phyloP scores from a whole-genome alignment of 2,329 filamentous ascomycete genomes.

The Monascus ruber region DNA sequence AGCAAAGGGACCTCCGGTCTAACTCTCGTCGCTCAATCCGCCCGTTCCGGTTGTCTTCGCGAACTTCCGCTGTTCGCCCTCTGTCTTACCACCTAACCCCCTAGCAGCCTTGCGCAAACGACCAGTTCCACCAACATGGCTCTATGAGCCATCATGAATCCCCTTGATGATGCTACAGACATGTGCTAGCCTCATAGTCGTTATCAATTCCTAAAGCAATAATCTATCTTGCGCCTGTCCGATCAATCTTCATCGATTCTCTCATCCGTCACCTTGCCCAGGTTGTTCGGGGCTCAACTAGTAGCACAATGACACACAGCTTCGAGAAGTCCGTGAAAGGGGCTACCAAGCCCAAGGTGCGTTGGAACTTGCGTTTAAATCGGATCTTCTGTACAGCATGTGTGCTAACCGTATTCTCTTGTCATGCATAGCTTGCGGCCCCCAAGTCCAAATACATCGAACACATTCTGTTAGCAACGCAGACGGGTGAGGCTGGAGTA shows the following conservation, averaged over 20 bases:
- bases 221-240: no score
- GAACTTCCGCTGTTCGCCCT: no score
- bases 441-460: slow-evolving; percentile 99
- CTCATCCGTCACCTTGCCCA: neutral
- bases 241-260: neutral
- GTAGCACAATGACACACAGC: slow-evolving; percentile 40
- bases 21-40: no score
- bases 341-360: slow-evolving; percentile 91
- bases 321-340: slow-evolving; percentile 99
- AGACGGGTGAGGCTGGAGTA: slow-evolving; percentile 87
- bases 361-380: slow-evolving; percentile 11
- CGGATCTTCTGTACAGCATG: neutral
- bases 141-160: no score
- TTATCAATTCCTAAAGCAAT: no score
- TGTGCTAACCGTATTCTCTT: slow-evolving; percentile 8
- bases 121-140: no score
- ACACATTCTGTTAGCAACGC: slow-evolving; percentile 89
- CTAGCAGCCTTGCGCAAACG: no score
- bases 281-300: neutral
- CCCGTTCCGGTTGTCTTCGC: no score
- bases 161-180: no score
- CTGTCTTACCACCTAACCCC: no score
- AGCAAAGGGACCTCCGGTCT: no score
- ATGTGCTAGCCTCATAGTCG: no score
- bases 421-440: slow-evolving; percentile 60